phyloP scores from a whole-genome alignment of 331 rosid genomes.

The Saraca asoca region DNA sequence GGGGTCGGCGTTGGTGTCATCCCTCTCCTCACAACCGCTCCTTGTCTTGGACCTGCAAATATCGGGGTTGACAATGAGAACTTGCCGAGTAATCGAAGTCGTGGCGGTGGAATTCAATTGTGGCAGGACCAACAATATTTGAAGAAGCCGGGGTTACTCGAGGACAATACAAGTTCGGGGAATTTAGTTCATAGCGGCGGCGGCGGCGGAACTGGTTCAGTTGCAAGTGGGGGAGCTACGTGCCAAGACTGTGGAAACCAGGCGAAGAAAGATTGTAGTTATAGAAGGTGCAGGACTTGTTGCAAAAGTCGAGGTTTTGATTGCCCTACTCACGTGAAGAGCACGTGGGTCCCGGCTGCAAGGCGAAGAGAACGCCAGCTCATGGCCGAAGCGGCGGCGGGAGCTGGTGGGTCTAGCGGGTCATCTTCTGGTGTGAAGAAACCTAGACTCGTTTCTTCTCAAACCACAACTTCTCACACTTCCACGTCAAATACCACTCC shows the following conservation, averaged over 20 bases:
- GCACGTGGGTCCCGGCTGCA: constrained; percentile 95
- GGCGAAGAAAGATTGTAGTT: constrained; percentile 85
- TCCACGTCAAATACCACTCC: constrained; percentile 95
- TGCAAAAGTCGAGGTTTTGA: constrained; percentile 93
- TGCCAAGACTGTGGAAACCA: constrained; percentile 99
- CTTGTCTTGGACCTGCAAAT: constrained; percentile 39
- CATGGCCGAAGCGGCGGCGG: constrained; percentile 28
- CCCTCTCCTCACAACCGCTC: constrained; percentile 64
- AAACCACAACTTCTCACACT: constrained; percentile 76
- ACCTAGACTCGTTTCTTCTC: constrained; percentile 72
- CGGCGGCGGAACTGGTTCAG: constrained; percentile 30
- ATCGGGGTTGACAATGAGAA: constrained; percentile 36
- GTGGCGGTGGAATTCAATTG: constrained; percentile 66
- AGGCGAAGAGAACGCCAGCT: constrained; percentile 88
- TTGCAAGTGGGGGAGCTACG: constrained; percentile 47
- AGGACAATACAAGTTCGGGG: constrained; percentile 35
- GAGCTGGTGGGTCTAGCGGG: constrained; percentile 55
- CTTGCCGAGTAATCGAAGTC: constrained; percentile 18
- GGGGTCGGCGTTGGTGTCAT: constrained; percentile 80
- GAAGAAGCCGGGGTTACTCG: constrained; percentile 48
- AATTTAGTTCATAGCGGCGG: constrained; percentile 37
- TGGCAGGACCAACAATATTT: constrained; percentile 70
- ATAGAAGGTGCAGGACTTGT: constrained; percentile 85
- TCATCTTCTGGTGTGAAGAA: constrained; percentile 76
- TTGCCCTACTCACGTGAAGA: constrained; percentile 87